These are phyloP conservation scores for Apodospora peruviana DNA, from an alignment of 495 filamentous ascomycete genomes.

Conservation along the genomic window DNA sequence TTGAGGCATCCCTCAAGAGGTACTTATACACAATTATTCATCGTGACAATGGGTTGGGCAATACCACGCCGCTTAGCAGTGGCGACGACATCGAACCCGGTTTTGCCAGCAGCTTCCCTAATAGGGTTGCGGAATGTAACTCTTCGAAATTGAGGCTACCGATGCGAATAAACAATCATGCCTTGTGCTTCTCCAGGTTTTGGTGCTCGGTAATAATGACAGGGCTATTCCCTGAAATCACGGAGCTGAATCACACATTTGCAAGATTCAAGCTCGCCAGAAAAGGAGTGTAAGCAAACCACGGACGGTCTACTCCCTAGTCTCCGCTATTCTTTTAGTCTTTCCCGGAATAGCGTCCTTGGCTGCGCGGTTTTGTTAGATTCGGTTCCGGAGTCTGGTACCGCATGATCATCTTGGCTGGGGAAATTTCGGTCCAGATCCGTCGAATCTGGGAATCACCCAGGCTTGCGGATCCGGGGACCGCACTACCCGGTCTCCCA, in stretches of 20 bases:
- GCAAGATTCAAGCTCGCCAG: background rate
- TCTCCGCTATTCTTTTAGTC: background rate
- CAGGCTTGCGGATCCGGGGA: too few relatives aligned
- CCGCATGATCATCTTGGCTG: too few relatives aligned
- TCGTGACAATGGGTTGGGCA: background rate
- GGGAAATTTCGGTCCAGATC: too few relatives aligned
- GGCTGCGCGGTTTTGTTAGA: background rate
- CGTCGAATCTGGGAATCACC: too few relatives aligned
- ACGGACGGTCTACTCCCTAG: background rate
- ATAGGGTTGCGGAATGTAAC: background rate
- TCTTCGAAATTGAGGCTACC: background rate
- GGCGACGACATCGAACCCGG: background rate
- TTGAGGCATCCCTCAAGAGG: background rate
- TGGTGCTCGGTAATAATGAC: background rate
- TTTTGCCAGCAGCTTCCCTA: background rate
- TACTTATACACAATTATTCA: background rate
- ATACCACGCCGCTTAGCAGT: background rate
- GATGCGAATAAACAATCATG: background rate
- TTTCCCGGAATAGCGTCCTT: background rate
- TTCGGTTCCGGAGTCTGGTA: background rate
- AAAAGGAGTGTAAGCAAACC: background rate
- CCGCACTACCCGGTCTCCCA: too few relatives aligned
- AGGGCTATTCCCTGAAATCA: background rate
- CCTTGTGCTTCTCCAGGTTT: background rate
- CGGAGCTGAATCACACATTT: background rate